Percentiles rank a stretch among this genome's conserved stretches.
Conservation (phyloP, 164 flowering plant species). For the Stephania japonica region DNA sequence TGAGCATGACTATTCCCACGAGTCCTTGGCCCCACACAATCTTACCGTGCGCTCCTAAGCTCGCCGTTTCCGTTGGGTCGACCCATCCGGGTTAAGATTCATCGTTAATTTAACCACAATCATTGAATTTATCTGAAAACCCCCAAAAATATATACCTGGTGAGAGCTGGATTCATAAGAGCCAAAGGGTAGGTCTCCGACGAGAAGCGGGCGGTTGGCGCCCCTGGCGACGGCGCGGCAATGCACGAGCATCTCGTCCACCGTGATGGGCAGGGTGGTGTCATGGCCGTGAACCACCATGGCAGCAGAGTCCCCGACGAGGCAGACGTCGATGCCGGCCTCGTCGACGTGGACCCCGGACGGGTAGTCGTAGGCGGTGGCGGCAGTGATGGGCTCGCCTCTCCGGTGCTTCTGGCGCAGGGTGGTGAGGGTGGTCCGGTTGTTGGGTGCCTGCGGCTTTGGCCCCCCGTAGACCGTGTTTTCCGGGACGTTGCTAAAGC, state of each 20-base stretch:
- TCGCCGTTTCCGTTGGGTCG: no score
- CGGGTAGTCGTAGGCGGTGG: slow-evolving; percentile 94
- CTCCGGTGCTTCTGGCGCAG: slow-evolving; percentile 54
- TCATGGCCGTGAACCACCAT: slow-evolving; percentile 99
- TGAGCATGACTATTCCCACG: no score
- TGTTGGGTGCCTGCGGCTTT: slow-evolving; percentile 48
- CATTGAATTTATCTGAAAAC: background rate
- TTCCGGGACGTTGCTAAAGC: slow-evolving; percentile 82
- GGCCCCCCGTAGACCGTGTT: slow-evolving; percentile 89
- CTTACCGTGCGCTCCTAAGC: no score
- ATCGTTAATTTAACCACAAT: no score
- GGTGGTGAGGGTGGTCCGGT: slow-evolving; percentile 58
- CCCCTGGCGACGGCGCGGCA: slow-evolving; percentile 96
- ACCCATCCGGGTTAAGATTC: no score
- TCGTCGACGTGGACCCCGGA: slow-evolving; percentile 79
- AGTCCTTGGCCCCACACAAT: no score
- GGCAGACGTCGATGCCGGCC: slow-evolving; percentile 82
- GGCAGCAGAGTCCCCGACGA: slow-evolving; percentile 91
- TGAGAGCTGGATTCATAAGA: slow-evolving; percentile 61
- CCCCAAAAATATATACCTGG: slow-evolving; percentile 39
- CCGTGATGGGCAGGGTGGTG: slow-evolving; percentile 77
- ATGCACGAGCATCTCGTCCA: slow-evolving; percentile 94
- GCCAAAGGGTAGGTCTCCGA: slow-evolving; percentile 91
- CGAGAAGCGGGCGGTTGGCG: slow-evolving; percentile 66
- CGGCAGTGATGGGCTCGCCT: slow-evolving; percentile 71